Evolutionary conservation across 108 stramenopile species (phyloP).

Genomic region (Fragilaria radians): DNA sequence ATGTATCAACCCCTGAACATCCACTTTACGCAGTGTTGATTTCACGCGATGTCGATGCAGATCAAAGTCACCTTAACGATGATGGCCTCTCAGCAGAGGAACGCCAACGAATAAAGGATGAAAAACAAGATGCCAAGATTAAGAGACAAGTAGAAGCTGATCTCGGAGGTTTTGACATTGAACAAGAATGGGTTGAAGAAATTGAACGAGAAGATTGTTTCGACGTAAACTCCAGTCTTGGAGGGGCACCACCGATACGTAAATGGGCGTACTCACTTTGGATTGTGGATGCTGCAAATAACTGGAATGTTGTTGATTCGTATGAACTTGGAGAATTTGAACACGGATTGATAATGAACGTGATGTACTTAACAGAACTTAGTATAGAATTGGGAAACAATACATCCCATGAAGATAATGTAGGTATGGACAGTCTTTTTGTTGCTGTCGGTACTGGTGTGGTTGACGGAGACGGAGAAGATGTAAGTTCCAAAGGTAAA

Average conservation of each 20-base stretch:
- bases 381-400: constrained; percentile 36
- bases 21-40: constrained; percentile 74
- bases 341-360: constrained; percentile 65
- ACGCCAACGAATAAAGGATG: constrained; percentile 54
- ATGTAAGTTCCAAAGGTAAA: constrained; percentile 68
- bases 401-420: constrained; percentile 32
- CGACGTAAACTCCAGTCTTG: constrained; percentile 52
- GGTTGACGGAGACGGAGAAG: constrained; percentile 75
- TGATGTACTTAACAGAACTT: constrained; percentile 65
- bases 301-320: constrained; percentile 74
- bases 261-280: constrained; percentile 62
- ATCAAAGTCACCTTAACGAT: constrained; percentile 62
- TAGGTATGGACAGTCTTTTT: constrained; percentile 42
- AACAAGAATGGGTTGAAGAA: constrained; percentile 87
- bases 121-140: constrained; percentile 70
- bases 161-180: constrained; percentile 84
- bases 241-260: constrained; percentile 65
- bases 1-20: constrained; percentile 47
- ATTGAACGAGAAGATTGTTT: constrained; percentile 85
- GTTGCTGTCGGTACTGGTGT: constrained; percentile 69
- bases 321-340: constrained; percentile 70
- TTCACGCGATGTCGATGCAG: constrained; percentile 69
- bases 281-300: constrained; percentile 76
- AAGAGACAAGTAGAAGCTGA: constrained; percentile 86
- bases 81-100: constrained; percentile 76